phyloP scores from a whole-genome alignment of 2,329 filamentous ascomycete genomes.

The Pleurostoma richardsiae region DNA sequence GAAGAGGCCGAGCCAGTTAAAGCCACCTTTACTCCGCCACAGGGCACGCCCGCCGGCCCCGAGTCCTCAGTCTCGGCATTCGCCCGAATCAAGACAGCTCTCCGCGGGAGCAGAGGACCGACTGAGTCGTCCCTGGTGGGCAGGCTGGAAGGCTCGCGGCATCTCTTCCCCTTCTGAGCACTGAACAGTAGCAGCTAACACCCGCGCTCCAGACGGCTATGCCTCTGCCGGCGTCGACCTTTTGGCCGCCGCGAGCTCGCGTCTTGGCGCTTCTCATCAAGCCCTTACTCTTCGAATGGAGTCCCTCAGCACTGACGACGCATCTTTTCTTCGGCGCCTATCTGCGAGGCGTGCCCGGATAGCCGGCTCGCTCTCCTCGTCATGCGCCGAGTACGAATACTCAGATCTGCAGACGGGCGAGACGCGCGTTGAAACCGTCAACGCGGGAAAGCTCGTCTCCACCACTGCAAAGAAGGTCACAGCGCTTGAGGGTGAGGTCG shows the following conservation, averaged over 20 bases:
- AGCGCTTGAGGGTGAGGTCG: constrained; percentile 9
- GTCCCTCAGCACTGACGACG: background rate
- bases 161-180: background rate
- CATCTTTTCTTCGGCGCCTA: background rate
- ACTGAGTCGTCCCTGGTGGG: background rate
- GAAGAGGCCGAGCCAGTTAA: too few relatives aligned
- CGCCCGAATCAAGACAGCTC: too few relatives aligned
- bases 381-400: background rate
- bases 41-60: too few relatives aligned
- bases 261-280: too few relatives aligned
- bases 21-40: too few relatives aligned
- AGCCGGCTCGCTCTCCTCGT: background rate
- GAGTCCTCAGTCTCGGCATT: too few relatives aligned
- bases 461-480: constrained; percentile 2
- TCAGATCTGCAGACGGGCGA: background rate
- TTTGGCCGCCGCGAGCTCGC: too few relatives aligned
- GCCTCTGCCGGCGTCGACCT: too few relatives aligned
- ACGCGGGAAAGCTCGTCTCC: constrained; percentile 7
- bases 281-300: too few relatives aligned
- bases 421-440: constrained; percentile 4
- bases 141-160: background rate
- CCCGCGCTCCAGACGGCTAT: too few relatives aligned
- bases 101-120: background rate
- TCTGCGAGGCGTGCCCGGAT: background rate
- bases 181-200: background rate